phyloP scores from a whole-genome alignment of 2,329 filamentous ascomycete species.

The Cladophialophora chaetospira region DNA sequence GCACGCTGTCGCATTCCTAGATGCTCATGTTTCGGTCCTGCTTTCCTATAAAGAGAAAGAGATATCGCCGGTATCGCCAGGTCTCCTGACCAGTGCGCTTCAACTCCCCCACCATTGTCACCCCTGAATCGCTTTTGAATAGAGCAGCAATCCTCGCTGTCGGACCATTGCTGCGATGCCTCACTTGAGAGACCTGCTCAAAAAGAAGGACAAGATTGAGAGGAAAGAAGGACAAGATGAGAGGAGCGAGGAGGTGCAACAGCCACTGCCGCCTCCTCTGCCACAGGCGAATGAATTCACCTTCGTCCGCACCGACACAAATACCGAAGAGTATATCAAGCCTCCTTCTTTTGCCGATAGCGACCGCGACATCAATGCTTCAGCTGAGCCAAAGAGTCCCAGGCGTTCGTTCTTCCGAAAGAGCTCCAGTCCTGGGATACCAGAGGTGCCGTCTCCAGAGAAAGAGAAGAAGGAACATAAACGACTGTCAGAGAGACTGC shows the following conservation, averaged over 20 bases:
- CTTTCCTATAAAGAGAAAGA: conserved; percentile 17
- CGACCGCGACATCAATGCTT: not conserved
- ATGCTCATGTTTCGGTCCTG: no score
- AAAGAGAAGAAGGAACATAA: conserved; percentile 39
- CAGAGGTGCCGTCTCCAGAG: conserved; percentile 40
- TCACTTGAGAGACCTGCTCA: conserved; percentile 59
- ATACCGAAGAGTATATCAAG: conserved; percentile 74
- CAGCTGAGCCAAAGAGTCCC: conserved; percentile 15
- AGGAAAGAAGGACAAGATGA: no score
- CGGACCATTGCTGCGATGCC: conserved; percentile 48
- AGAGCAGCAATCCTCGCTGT: not conserved
- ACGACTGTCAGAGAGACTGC: conserved; percentile 68
- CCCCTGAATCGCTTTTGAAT: not conserved
- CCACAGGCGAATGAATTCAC: conserved; percentile 67
- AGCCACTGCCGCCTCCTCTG: conserved; percentile 32
- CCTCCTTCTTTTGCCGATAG: conserved; percentile 60
- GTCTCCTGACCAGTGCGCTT: conserved; percentile 7
- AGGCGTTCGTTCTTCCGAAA: conserved; percentile 36
- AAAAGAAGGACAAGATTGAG: conserved; percentile 61
- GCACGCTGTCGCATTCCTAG: conserved; percentile 21
- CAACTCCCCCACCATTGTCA: not conserved
- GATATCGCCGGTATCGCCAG: conserved; percentile 24
- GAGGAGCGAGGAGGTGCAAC: conserved; percentile 37
- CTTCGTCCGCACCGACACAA: conserved; percentile 82
- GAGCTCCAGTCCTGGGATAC: conserved; percentile 39